Conservation (phyloP, 2,329 filamentous ascomycete species). For the Clonostachys solani region DNA sequence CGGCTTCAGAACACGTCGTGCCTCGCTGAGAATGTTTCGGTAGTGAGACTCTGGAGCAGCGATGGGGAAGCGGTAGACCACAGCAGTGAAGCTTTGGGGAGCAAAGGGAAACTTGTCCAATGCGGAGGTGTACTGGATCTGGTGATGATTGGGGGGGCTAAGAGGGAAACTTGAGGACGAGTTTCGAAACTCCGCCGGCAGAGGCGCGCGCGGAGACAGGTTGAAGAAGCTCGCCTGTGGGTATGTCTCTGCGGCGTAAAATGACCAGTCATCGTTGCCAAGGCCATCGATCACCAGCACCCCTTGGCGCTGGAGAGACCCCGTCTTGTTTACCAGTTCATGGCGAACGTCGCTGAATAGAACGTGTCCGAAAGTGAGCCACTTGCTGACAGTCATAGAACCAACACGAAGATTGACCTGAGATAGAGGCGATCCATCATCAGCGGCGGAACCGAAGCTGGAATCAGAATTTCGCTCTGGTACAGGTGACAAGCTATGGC, state of each 20-base stretch:
- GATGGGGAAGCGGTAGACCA: slow-evolving; percentile 73
- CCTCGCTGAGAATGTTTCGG: slow-evolving; percentile 67
- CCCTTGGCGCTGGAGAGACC: slow-evolving; percentile 42
- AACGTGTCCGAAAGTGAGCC: slow-evolving; percentile 80
- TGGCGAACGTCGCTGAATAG: slow-evolving; percentile 77
- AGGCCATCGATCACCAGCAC: slow-evolving; percentile 79
- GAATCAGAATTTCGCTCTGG: slow-evolving; percentile 12
- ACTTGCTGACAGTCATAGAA: slow-evolving; percentile 82
- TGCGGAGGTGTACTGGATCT: slow-evolving; percentile 64
- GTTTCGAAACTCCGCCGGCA: slow-evolving; percentile 37
- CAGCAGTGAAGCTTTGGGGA: slow-evolving; percentile 68
- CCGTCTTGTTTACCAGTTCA: slow-evolving; percentile 48
- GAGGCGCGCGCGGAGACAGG: slow-evolving; percentile 54
- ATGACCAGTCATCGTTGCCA: slow-evolving; percentile 86
- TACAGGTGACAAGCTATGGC: slow-evolving; percentile 2
- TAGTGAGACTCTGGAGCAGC: slow-evolving; percentile 66
- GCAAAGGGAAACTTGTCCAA: slow-evolving; percentile 69
- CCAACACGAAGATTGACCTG: slow-evolving; percentile 75
- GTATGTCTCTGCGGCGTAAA: slow-evolving; percentile 79
- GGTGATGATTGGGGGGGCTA: slow-evolving; percentile 67
- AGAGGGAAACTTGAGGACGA: slow-evolving; percentile 43
- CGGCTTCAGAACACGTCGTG: slow-evolving; percentile 72
- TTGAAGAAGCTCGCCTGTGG: slow-evolving; percentile 73
- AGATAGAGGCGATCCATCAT: slow-evolving; percentile 58
- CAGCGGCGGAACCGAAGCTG: slow-evolving; percentile 39